Conservation (phyloP, 2,329 filamentous ascomycete species). For the Dothistroma septosporum region DNA sequence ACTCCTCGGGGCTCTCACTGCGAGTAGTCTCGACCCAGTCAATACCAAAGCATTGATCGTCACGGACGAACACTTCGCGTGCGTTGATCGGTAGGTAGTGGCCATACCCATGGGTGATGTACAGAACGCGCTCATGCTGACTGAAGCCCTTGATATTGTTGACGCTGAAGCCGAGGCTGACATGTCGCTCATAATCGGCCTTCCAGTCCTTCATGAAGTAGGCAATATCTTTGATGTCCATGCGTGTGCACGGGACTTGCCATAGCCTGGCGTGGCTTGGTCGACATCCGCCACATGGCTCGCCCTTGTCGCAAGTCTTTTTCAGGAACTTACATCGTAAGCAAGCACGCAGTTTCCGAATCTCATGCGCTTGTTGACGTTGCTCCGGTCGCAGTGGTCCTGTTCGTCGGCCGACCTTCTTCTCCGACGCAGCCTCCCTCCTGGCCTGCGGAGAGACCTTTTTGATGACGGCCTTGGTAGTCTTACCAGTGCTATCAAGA, state of each 20-base stretch:
- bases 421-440: conserved; percentile 73
- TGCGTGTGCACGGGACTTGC: conserved; percentile 96
- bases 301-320: conserved; percentile 97
- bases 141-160: conserved; percentile 89
- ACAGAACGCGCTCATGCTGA: conserved; percentile 62
- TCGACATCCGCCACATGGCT: conserved; percentile 92
- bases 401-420: conserved; percentile 86
- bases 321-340: conserved; percentile 97
- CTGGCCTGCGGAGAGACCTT: conserved; percentile 58
- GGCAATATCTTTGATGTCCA: conserved; percentile 96
- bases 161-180: conserved; percentile 80
- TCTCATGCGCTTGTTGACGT: conserved; percentile 93
- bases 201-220: conserved; percentile 99
- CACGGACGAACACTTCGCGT: conserved; percentile 85
- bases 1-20: conserved; percentile 62
- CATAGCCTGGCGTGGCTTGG: conserved; percentile 91
- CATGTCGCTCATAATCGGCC: conserved; percentile 89
- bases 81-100: conserved; percentile 90
- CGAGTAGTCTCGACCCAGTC: conserved; percentile 88
- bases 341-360: conserved; percentile 89
- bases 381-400: conserved; percentile 89
- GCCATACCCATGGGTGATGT: conserved; percentile 94
- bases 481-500: conserved; percentile 63
- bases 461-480: conserved; percentile 78
- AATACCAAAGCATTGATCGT: conserved; percentile 87